Percentiles rank a stretch among this genome's conserved stretches.
phyloP scores from a whole-genome alignment of 345 rosid genomes.

The Pelargonium nanum region DNA sequence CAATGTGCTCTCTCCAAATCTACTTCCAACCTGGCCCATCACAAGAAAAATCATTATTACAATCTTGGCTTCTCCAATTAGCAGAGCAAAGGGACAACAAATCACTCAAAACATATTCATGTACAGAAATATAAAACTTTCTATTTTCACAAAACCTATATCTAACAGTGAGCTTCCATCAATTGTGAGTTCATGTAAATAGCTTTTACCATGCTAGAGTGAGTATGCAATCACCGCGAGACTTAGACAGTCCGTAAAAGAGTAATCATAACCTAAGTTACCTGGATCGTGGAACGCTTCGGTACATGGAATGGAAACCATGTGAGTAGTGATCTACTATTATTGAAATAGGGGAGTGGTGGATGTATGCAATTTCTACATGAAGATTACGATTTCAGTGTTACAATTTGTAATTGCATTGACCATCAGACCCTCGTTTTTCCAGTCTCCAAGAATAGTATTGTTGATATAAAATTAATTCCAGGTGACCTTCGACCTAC shows the following conservation, averaged over 20 bases:
- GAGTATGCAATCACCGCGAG: not conserved
- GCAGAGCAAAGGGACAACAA: not conserved
- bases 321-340: too few relatives aligned
- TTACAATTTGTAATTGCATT: not conserved
- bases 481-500: not conserved
- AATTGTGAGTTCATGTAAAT: too few relatives aligned
- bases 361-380: too few relatives aligned
- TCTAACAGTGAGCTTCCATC: not conserved
- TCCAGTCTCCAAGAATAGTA: not conserved
- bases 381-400: too few relatives aligned
- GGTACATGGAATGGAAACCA: too few relatives aligned
- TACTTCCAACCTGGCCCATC: conserved; percentile 73
- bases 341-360: too few relatives aligned
- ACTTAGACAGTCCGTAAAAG: not conserved
- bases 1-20: conserved; percentile 90
- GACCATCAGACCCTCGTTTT: not conserved
- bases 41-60: conserved; percentile 7
- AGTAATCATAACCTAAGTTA: not conserved
- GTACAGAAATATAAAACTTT: not conserved
- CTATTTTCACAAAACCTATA: not conserved
- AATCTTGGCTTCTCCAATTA: conserved; percentile 4
- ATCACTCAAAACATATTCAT: not conserved
- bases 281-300: too few relatives aligned
- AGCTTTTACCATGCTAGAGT: not conserved
- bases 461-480: not conserved